These are phyloP conservation scores for Anisogramma anomala DNA, from an alignment of 2,329 filamentous ascomycete species.

Conservation along the genomic window DNA sequence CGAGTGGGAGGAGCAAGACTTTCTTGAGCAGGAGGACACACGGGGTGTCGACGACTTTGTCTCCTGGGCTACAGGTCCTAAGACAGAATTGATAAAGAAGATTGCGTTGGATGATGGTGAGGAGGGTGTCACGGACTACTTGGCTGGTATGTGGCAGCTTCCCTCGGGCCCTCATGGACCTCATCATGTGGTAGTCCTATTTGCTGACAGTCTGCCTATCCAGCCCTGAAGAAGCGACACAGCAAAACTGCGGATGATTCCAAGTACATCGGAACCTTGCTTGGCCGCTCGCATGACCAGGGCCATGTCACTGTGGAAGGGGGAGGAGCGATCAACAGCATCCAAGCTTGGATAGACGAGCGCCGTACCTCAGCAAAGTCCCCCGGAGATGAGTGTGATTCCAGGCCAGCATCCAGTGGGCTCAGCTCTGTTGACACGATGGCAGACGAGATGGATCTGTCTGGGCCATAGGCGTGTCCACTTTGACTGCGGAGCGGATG, in stretches of 20 bases:
- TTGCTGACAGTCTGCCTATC: conserved; percentile 21
- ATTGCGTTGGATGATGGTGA: conserved; percentile 60
- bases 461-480: conserved; percentile 19
- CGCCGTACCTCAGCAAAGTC: conserved; percentile 21
- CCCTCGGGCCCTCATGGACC: not conserved
- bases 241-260: conserved; percentile 80
- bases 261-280: conserved; percentile 71
- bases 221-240: conserved; percentile 78
- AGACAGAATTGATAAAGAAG: conserved; percentile 69
- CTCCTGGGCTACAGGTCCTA: conserved; percentile 62
- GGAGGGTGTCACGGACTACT: conserved; percentile 53
- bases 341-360: conserved; percentile 52
- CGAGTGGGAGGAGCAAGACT: conserved; percentile 56
- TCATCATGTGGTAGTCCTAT: not conserved
- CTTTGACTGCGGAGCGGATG: too few relatives aligned
- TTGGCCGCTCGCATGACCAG: conserved; percentile 63
- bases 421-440: conserved; percentile 43
- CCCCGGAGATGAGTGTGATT: conserved; percentile 23
- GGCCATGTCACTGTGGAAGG: conserved; percentile 65
- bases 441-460: conserved; percentile 37
- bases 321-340: conserved; percentile 52
- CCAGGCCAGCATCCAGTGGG: conserved; percentile 41
- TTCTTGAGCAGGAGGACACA: conserved; percentile 61
- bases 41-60: conserved; percentile 69
- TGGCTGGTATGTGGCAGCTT: conserved; percentile 41